A percentile compares a stretch with the other conserved stretches of the same genome.
phyloP scores from a whole-genome alignment of 192 early-diverging fungal species.

The Coemansia sp. region DNA sequence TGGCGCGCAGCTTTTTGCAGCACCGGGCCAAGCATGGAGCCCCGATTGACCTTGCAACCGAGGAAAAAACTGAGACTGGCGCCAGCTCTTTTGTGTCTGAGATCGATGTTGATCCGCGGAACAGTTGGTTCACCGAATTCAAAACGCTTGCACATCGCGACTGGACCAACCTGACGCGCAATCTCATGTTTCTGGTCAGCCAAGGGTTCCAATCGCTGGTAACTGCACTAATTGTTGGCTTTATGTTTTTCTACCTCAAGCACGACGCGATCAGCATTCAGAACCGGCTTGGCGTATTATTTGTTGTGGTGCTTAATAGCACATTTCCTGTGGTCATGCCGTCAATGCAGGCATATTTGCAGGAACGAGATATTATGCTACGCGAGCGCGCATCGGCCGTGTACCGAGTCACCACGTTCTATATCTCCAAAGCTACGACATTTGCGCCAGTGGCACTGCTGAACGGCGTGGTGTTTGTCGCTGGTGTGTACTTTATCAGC shows the following conservation, averaged over 20 bases:
- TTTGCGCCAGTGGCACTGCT: slow-evolving; percentile 47
- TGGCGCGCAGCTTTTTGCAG: slow-evolving; percentile 35
- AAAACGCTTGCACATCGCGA: slow-evolving; percentile 49
- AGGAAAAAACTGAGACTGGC: not conserved
- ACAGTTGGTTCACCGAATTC: slow-evolving; percentile 55
- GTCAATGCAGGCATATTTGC: slow-evolving; percentile 32
- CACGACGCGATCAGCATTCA: slow-evolving; percentile 50
- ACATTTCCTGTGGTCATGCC: slow-evolving; percentile 65
- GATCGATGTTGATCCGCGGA: slow-evolving; percentile 5
- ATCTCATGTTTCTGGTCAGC: slow-evolving; percentile 35
- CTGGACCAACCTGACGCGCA: slow-evolving; percentile 51
- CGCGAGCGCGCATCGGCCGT: slow-evolving; percentile 63
- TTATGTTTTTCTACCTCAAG: slow-evolving; percentile 59
- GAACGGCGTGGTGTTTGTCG: slow-evolving; percentile 34
- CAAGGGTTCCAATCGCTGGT: slow-evolving; percentile 38
- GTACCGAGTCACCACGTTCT: slow-evolving; percentile 64
- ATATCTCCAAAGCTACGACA: slow-evolving; percentile 62
- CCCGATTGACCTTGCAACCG: not conserved
- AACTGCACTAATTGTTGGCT: slow-evolving; percentile 55
- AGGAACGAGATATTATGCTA: slow-evolving; percentile 59
- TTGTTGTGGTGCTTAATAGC: slow-evolving; percentile 54
- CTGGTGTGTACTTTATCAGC: slow-evolving; percentile 47
- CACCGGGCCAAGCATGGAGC: slow-evolving; percentile 12
- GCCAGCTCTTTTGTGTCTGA: not conserved
- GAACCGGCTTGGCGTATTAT: slow-evolving; percentile 53